Evolutionary conservation across 495 filamentous ascomycete species (phyloP).

Genomic region (Usnea hakonensis): DNA sequence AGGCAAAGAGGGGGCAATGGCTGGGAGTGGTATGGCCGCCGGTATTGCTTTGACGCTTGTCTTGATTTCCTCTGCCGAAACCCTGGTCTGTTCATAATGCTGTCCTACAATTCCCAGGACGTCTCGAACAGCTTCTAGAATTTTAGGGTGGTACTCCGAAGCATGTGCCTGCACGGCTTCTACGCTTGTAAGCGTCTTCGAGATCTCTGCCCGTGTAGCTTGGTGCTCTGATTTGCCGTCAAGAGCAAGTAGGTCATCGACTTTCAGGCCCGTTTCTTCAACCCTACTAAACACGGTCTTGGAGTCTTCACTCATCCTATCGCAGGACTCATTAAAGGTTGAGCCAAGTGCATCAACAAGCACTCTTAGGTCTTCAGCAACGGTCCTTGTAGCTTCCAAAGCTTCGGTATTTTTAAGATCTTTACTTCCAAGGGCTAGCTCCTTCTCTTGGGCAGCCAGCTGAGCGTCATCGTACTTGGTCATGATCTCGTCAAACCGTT

Average conservation of each 20-base stretch:
- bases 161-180: constrained; percentile 69
- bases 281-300: constrained; percentile 74
- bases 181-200: constrained; percentile 60
- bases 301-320: constrained; percentile 75
- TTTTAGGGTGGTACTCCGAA: constrained; percentile 74
- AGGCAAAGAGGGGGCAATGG: constrained; percentile 33
- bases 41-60: constrained; percentile 47
- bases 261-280: constrained; percentile 63
- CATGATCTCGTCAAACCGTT: constrained; percentile 68
- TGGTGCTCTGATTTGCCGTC: constrained; percentile 69
- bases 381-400: constrained; percentile 60
- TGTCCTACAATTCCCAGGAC: constrained; percentile 72
- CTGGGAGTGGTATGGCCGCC: constrained; percentile 44
- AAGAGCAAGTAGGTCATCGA: constrained; percentile 61
- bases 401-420: constrained; percentile 60
- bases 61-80: constrained; percentile 44
- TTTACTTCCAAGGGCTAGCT: constrained; percentile 57
- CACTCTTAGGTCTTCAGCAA: constrained; percentile 76
- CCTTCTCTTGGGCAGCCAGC: constrained; percentile 57
- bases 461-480: constrained; percentile 78
- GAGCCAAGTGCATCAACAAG: constrained; percentile 77
- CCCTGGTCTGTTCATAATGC: constrained; percentile 64
- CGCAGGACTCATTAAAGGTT: constrained; percentile 72
- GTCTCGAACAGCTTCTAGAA: constrained; percentile 72
- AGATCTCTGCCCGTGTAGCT: constrained; percentile 66